phyloP scores from a whole-genome alignment of 495 filamentous ascomycete species.

The Xylona heveae region DNA sequence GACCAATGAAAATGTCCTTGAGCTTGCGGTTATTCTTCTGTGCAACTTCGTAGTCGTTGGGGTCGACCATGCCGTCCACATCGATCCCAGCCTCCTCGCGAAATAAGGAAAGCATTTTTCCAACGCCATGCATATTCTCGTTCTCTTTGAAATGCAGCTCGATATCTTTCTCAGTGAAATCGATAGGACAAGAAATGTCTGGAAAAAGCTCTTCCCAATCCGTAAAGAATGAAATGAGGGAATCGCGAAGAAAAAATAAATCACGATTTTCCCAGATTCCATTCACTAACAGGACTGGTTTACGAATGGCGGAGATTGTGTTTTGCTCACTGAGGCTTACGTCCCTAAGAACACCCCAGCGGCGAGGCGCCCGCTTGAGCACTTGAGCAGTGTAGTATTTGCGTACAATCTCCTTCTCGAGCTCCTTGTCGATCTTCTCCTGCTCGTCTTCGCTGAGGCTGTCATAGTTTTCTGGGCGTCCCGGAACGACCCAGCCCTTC shows the following conservation, averaged over 20 bases:
- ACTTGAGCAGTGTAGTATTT: constrained; percentile 16
- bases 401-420: constrained; percentile 13
- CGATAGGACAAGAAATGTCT: constrained; percentile 14
- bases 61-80: constrained; percentile 14
- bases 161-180: constrained; percentile 14
- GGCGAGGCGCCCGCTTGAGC: constrained; percentile 12
- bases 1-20: constrained; percentile 11
- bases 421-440: constrained; percentile 10
- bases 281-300: constrained; percentile 15
- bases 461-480: constrained; percentile 13
- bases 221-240: constrained; percentile 11
- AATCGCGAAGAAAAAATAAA: constrained; percentile 17
- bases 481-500: constrained; percentile 12
- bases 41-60: constrained; percentile 10
- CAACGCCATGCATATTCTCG: constrained; percentile 11
- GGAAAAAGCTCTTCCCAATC: constrained; percentile 14
- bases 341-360: constrained; percentile 16
- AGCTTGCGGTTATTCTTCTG: constrained; percentile 7
- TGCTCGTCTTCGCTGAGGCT: constrained; percentile 11
- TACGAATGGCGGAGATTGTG: constrained; percentile 8
- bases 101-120: constrained; percentile 11
- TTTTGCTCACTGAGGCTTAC: no score
- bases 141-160: constrained; percentile 13
- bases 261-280: constrained; percentile 15
- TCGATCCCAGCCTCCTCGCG: constrained; percentile 13